Conservation (phyloP, 108 stramenopile genomes). For the Skeletonema grethae region DNA sequence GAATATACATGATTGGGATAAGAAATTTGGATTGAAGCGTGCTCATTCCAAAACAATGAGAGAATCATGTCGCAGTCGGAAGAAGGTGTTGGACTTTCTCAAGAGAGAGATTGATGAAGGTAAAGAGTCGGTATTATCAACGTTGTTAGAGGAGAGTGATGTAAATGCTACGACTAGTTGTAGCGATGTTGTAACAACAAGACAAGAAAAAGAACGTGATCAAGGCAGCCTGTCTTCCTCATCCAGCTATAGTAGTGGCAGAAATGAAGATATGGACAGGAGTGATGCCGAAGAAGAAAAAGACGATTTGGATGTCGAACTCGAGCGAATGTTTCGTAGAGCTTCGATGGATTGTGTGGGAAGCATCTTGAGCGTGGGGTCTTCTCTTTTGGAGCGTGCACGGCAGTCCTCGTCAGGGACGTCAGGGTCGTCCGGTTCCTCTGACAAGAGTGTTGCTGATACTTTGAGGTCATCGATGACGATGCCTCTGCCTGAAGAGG, state of each 20-base stretch:
- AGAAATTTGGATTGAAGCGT: slow-evolving; percentile 75
- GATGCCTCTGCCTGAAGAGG: slow-evolving; percentile 6
- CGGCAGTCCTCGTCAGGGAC: not conserved
- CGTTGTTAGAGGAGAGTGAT: not conserved
- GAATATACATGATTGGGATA: slow-evolving; percentile 83
- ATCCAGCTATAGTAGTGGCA: not conserved
- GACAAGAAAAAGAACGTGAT: not conserved
- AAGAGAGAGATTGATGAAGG: slow-evolving; percentile 12
- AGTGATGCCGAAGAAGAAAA: not conserved
- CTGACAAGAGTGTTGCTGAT: not conserved
- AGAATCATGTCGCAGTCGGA: slow-evolving; percentile 63
- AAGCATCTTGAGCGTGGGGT: not conserved
- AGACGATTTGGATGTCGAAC: slow-evolving; percentile 14
- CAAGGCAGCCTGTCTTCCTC: not conserved
- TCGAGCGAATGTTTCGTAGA: slow-evolving; percentile 23
- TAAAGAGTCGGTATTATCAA: slow-evolving; percentile 2
- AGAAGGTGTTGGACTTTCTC: slow-evolving; percentile 42
- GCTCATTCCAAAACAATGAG: slow-evolving; percentile 83
- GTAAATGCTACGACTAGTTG: not conserved
- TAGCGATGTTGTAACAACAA: not conserved
- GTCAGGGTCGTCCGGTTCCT: not conserved
- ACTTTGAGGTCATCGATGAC: not conserved
- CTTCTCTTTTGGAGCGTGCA: not conserved
- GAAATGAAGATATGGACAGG: not conserved
- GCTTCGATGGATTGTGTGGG: slow-evolving; percentile 20